These are phyloP conservation scores for Coprinellus aureogranulatus DNA, from an alignment of 768 basidiomycete genomes.

Conservation along the genomic window DNA sequence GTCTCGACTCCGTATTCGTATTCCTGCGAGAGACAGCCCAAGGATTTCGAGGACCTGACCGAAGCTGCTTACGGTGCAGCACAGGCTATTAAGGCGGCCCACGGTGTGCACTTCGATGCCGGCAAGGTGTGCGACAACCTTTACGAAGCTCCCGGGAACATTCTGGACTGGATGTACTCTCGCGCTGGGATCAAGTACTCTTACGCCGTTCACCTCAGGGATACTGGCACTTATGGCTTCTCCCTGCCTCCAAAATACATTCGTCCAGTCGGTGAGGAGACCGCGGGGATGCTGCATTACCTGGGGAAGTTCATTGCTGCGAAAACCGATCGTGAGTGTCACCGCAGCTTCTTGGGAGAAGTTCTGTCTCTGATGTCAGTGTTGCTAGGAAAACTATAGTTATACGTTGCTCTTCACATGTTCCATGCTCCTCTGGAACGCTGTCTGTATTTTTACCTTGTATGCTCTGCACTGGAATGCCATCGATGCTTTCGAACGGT, in stretches of 20 bases:
- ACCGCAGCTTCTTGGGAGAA: background rate
- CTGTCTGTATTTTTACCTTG: too few relatives aligned
- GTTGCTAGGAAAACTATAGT: slow-evolving; percentile 4
- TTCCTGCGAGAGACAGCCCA: slow-evolving; percentile 58
- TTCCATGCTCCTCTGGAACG: too few relatives aligned
- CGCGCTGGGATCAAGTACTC: slow-evolving; percentile 30
- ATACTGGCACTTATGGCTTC: slow-evolving; percentile 62
- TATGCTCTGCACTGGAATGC: too few relatives aligned
- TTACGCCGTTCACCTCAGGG: slow-evolving; percentile 32
- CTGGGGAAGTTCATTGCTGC: slow-evolving; percentile 64
- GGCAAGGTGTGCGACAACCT: slow-evolving; percentile 29
- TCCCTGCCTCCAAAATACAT: slow-evolving; percentile 70
- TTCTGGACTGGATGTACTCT: slow-evolving; percentile 37
- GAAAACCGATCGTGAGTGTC: slow-evolving; percentile 32
- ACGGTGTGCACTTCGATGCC: slow-evolving; percentile 53
- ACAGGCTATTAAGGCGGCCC: slow-evolving; percentile 49
- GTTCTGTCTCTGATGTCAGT: background rate
- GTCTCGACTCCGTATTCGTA: slow-evolving; percentile 80
- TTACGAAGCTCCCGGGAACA: slow-evolving; percentile 35
- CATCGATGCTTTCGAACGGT: too few relatives aligned
- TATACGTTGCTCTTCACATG: background rate
- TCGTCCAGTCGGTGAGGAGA: slow-evolving; percentile 78
- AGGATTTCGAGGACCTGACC: slow-evolving; percentile 72
- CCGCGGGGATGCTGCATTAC: slow-evolving; percentile 60
- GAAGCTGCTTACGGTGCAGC: slow-evolving; percentile 70